Evolutionary conservation across 1,139 yeast genomes (phyloP).

Genomic region (Candida labiduridarum): DNA sequence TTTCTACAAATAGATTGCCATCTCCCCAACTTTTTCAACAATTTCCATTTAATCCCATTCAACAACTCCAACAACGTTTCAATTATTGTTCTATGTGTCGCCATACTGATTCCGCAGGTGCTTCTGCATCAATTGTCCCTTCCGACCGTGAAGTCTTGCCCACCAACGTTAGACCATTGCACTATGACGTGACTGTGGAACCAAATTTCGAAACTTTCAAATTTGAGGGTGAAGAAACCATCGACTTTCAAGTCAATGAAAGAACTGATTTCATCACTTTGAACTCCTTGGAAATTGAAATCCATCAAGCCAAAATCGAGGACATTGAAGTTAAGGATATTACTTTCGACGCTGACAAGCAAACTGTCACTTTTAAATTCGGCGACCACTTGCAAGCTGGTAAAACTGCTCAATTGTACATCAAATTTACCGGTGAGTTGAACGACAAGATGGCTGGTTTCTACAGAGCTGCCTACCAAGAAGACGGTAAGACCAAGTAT

Average conservation of each 20-base stretch:
- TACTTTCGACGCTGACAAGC: constrained; percentile 53
- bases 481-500: constrained; percentile 61
- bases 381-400: constrained; percentile 50
- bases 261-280: constrained; percentile 53
- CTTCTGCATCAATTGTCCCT: constrained; percentile 21
- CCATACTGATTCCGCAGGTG: constrained; percentile 12
- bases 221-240: constrained; percentile 65
- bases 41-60: neutral
- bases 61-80: constrained; percentile 3
- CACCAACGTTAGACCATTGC: constrained; percentile 67
- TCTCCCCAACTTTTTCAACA: constrained; percentile 8
- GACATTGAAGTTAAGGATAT: constrained; percentile 34
- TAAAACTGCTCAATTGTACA: constrained; percentile 43
- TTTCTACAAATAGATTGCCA: constrained; percentile 7
- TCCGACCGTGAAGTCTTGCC: constrained; percentile 70
- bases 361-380: constrained; percentile 66
- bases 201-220: constrained; percentile 74
- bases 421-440: constrained; percentile 69
- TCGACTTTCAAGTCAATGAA: constrained; percentile 66
- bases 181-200: constrained; percentile 71
- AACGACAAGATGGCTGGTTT: constrained; percentile 88
- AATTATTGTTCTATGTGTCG: constrained; percentile 18
- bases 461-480: constrained; percentile 70
- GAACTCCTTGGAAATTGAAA: constrained; percentile 67
- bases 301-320: constrained; percentile 52